Evolutionary conservation across 305 asterid genomes (phyloP), one percentile per base, ranked within the genome.

Genomic region (Fraxinus baroniana): DNA sequence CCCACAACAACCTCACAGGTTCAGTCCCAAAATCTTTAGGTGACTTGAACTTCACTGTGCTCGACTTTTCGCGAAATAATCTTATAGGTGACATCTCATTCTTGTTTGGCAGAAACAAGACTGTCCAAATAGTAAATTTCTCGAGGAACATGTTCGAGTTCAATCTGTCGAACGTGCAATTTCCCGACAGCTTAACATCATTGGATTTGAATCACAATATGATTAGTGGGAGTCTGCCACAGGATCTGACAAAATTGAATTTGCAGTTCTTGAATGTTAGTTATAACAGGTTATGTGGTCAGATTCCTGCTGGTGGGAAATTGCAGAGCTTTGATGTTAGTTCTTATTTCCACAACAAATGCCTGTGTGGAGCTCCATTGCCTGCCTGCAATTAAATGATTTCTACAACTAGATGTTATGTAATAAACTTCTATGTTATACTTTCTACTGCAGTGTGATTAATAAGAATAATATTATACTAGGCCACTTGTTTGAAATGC

Each of bases 211-310:
- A 80, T 68, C 90, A 85, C 49, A 80, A 73, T 12, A 71, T 9
- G 78, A 80, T 44, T 28, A 39, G 13, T 18, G 62, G 76, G 30
- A 84, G 82, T 41, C 81, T 84, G 15, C 86, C 87, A 1, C 36
- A 46, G 28, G 79, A 44, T 5, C 5, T 86, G 85, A 44, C 83
- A 33, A 28, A 35, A 12, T 55, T 82, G 74, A 9, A 74, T 9
- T 44, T 87, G 79, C 81, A 82, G 60, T 32, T 3, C 24, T 78
- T 87, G 2, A 80, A 83, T 52, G 88, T 83, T 68, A 85, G 87
- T 83, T 87, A 85, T n/a, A 85, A 85, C 49, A 83, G 80, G 64
- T 81, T 87, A 3, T 87, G 90, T 77, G 90, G 90, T 15, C 30
- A 81, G 81, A 87, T 87, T 35, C 90, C 90, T 3, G 30, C 24